Conservation (phyloP, 2,329 filamentous ascomycete genomes). For the Kalmusia sp. region DNA sequence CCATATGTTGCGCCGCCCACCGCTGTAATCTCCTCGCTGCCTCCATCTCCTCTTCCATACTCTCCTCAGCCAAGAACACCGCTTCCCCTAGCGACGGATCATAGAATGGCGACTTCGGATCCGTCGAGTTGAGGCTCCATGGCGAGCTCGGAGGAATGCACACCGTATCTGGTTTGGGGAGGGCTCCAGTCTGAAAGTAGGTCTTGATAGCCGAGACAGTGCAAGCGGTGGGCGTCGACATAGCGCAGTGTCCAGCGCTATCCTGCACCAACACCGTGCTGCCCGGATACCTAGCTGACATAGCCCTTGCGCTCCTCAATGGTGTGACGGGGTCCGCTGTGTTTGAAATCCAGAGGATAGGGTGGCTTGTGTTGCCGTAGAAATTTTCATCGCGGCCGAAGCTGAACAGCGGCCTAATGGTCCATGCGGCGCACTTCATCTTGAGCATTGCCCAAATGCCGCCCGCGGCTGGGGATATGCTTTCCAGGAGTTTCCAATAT, state of each 20-base stretch:
- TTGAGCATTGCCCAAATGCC: slow-evolving; percentile 47
- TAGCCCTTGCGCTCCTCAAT: slow-evolving; percentile 52
- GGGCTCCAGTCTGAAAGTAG: slow-evolving; percentile 51
- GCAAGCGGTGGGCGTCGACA: slow-evolving; percentile 46
- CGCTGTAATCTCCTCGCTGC: slow-evolving; percentile 9
- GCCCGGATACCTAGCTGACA: slow-evolving; percentile 51
- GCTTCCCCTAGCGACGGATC: slow-evolving; percentile 13
- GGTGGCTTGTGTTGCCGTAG: slow-evolving; percentile 55
- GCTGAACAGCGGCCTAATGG: slow-evolving; percentile 41
- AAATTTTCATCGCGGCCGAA: slow-evolving; percentile 33
- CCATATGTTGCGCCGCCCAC: slow-evolving; percentile 7
- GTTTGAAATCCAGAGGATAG: slow-evolving; percentile 65
- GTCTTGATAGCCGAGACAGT: slow-evolving; percentile 36
- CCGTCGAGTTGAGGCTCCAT: slow-evolving; percentile 25
- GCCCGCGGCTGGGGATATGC: slow-evolving; percentile 44
- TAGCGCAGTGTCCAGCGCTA: slow-evolving; percentile 54
- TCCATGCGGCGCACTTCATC: slow-evolving; percentile 50
- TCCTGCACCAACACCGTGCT: slow-evolving; percentile 55
- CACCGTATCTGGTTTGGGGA: slow-evolving; percentile 53
- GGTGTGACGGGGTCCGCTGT: slow-evolving; percentile 67
- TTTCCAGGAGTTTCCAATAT: slow-evolving; percentile 42
- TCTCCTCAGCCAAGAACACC: neutral
- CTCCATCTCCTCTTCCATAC: slow-evolving; percentile 8
- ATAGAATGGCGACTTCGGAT: slow-evolving; percentile 21
- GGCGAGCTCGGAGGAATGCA: slow-evolving; percentile 42